phyloP scores from a whole-genome alignment of 2,329 filamentous ascomycete species.

The Colletotrichum salicis region DNA sequence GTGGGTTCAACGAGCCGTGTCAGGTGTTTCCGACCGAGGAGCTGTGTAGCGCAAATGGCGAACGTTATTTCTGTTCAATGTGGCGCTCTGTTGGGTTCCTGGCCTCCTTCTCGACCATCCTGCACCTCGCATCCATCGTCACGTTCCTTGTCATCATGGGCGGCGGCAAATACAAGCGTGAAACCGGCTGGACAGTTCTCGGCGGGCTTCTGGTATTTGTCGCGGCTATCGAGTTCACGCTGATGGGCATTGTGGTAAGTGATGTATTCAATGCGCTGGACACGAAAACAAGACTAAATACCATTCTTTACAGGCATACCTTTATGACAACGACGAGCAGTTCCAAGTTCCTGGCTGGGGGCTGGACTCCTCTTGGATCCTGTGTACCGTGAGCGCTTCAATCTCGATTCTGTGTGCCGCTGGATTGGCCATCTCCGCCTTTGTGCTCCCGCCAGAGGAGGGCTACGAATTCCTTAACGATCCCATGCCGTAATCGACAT shows the following conservation, averaged over 20 bases:
- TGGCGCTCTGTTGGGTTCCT: conserved; percentile 91
- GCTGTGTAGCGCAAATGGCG: conserved; percentile 71
- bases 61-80: conserved; percentile 86
- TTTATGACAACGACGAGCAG: conserved; percentile 84
- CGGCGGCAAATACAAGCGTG: conserved; percentile 82
- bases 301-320: conserved; percentile 70
- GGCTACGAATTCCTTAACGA: conserved; percentile 80
- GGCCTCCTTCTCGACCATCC: conserved; percentile 84
- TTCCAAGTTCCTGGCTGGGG: conserved; percentile 85
- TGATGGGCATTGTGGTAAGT: conserved; percentile 86
- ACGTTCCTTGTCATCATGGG: conserved; percentile 80
- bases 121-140: conserved; percentile 84
- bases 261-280: background rate
- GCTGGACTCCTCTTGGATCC: conserved; percentile 81
- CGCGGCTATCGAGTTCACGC: conserved; percentile 76
- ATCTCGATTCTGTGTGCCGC: conserved; percentile 64
- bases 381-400: conserved; percentile 69
- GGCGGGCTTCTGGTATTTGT: conserved; percentile 72
- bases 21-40: conserved; percentile 72
- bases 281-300: conserved; percentile 17
- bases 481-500: conserved; percentile 41
- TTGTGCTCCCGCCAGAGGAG: conserved; percentile 79
- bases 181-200: conserved; percentile 84
- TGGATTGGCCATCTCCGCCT: conserved; percentile 73
- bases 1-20: conserved; percentile 70